Percentiles rank a stretch among this genome's conserved stretches.
These are phyloP conservation scores for Penicillium sclerotigenum DNA, from an alignment of 2,329 filamentous ascomycete species.

Conservation along the genomic window DNA sequence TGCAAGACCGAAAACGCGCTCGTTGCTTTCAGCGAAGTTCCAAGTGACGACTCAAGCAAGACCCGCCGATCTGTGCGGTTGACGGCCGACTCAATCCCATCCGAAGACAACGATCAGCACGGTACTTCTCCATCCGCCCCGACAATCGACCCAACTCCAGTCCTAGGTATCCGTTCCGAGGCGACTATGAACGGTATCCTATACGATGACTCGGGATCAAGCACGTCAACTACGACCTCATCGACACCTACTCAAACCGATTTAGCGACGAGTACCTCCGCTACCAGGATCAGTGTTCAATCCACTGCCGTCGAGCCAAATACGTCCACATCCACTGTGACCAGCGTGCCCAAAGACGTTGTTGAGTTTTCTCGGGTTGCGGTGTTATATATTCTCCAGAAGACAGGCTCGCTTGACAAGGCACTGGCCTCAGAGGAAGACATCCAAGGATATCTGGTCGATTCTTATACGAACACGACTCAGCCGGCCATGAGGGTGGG, in stretches of 20 bases:
- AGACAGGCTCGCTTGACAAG: slow-evolving; percentile 31
- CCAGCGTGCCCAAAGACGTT: slow-evolving; percentile 20
- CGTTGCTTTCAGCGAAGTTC: slow-evolving; percentile 70
- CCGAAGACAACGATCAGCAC: too few species aligned
- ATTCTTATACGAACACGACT: slow-evolving; percentile 24
- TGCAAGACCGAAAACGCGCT: slow-evolving; percentile 84
- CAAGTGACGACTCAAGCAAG: slow-evolving; percentile 20
- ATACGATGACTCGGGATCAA: slow-evolving; percentile 26
- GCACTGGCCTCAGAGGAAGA: slow-evolving; percentile 30
- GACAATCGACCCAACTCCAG: slow-evolving; percentile 3
- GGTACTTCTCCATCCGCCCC: slow-evolving; percentile 5
- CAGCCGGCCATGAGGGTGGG: slow-evolving; percentile 20
- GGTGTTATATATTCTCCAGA: slow-evolving; percentile 43
- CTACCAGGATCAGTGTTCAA: background rate
- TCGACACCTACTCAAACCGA: slow-evolving; percentile 16
- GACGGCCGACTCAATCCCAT: slow-evolving; percentile 4
- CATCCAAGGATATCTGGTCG: slow-evolving; percentile 33
- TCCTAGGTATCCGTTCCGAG: slow-evolving; percentile 25
- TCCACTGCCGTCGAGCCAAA: background rate
- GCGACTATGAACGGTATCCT: slow-evolving; percentile 40
- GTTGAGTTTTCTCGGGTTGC: slow-evolving; percentile 38
- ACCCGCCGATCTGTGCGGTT: slow-evolving; percentile 25
- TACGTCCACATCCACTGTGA: background rate
- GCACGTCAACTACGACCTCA: slow-evolving; percentile 25
- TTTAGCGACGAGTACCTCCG: slow-evolving; percentile 16